Conservation (phyloP, 2,329 filamentous ascomycete species). For the Colletotrichum sp. region DNA sequence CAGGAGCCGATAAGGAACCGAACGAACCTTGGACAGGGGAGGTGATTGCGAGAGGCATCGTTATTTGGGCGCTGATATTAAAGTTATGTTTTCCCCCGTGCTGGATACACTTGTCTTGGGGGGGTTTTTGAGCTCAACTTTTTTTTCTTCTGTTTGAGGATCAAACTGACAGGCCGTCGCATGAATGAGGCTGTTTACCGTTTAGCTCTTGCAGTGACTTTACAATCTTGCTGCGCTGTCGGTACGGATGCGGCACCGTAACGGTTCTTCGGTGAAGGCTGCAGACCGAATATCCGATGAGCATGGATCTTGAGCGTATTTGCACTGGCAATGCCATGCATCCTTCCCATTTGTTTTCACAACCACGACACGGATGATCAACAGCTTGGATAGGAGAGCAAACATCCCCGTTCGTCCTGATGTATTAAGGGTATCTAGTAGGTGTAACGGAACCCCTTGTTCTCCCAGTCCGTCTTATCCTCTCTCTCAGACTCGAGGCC, state of each 20-base stretch:
- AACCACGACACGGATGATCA: background rate
- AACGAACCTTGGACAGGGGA: background rate
- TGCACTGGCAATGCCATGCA: background rate
- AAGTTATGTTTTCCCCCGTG: conserved; percentile 14
- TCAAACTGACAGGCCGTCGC: background rate
- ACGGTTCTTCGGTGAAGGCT: background rate
- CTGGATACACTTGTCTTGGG: background rate
- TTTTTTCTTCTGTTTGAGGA: background rate
- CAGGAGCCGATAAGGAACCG: background rate
- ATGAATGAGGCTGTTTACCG: background rate
- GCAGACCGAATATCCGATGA: background rate
- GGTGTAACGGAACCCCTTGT: conserved; percentile 18
- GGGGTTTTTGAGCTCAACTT: background rate
- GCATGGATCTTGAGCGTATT: background rate
- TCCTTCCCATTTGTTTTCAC: background rate
- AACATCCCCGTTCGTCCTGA: background rate
- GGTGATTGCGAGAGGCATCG: background rate
- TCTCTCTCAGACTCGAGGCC: conserved; percentile 16
- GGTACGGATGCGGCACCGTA: background rate
- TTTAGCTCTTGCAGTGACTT: background rate
- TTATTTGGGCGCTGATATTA: background rate
- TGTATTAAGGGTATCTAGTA: background rate
- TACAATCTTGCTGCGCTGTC: background rate
- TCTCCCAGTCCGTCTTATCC: conserved; percentile 19
- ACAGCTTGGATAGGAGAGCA: background rate